A percentile compares a stretch with the other conserved stretches of the same genome.
Evolutionary conservation across 495 filamentous ascomycete species (phyloP).

Genomic region (Cladorrhinum samala): DNA sequence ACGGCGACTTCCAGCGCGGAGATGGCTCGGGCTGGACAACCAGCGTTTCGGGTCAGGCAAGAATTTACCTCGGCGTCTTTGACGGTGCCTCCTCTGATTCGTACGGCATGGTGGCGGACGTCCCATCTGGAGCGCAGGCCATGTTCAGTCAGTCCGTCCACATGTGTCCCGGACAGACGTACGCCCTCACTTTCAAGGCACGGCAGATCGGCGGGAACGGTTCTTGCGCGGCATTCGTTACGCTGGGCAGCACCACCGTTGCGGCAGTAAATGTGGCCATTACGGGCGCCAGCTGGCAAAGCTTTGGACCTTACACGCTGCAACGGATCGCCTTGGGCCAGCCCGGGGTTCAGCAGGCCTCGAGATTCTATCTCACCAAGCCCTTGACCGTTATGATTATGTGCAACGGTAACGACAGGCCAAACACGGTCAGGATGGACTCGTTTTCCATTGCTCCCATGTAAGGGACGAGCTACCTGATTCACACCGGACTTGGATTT

Average conservation of each 20-base stretch:
- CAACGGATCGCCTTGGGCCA: not conserved
- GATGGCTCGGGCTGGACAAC: not conserved
- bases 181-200: not conserved
- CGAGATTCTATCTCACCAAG: not conserved
- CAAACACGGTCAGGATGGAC: not conserved
- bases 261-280: not conserved
- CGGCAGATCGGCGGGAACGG: not conserved
- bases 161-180: not conserved
- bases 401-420: not conserved
- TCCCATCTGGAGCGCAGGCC: not conserved
- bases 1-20: not conserved
- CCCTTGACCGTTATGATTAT: not conserved
- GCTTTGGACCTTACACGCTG: not conserved
- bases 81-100: not conserved
- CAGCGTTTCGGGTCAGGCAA: too few relatives aligned
- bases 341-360: not conserved
- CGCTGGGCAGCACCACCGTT: not conserved
- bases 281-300: not conserved
- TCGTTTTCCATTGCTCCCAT: not conserved
- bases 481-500: too few relatives aligned
- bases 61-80: not conserved
- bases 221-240: not conserved
- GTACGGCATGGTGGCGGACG: not conserved
- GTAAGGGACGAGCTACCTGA: too few relatives aligned
- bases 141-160: not conserved